These are phyloP conservation scores for Marchantia polymorpha DNA, from an alignment of 225 moss, liverwort and hornwort species.

Conservation along the genomic window DNA sequence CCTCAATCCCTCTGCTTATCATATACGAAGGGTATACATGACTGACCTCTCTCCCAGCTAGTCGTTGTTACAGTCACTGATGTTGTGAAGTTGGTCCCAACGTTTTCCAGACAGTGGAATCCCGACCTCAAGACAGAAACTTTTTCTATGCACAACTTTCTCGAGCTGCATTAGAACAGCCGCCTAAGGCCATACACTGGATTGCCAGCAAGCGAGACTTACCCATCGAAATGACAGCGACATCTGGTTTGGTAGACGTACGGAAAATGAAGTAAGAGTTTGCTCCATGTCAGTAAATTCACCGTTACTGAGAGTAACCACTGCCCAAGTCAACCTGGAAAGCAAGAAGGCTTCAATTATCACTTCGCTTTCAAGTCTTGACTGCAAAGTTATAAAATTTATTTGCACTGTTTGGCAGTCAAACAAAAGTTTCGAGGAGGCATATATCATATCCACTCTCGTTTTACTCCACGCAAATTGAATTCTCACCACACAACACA, in stretches of 20 bases:
- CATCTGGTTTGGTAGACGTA: slow-evolving; percentile 59
- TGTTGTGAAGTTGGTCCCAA: background rate
- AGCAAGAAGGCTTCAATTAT: background rate
- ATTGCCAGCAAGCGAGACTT: slow-evolving; percentile 70
- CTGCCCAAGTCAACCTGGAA: background rate
- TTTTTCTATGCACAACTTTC: slow-evolving; percentile 50
- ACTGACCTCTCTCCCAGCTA: background rate
- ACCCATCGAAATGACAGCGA: slow-evolving; percentile 65
- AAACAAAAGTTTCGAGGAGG: background rate
- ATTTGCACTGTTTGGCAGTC: background rate
- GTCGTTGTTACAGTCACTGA: background rate
- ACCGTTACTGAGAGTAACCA: background rate
- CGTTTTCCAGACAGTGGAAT: slow-evolving; percentile 41
- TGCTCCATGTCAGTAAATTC: background rate
- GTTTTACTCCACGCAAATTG: too few relatives aligned
- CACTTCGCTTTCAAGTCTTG: background rate
- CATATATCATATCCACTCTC: too few relatives aligned
- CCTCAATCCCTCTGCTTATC: background rate
- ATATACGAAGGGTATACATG: background rate
- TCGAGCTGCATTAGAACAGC: slow-evolving; percentile 41
- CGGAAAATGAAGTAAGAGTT: slow-evolving; percentile 51
- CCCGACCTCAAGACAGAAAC: slow-evolving; percentile 40
- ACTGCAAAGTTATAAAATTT: background rate
- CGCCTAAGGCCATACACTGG: slow-evolving; percentile 45
- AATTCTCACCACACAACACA: too few relatives aligned